Percentiles rank a stretch among this genome's conserved stretches.
phyloP scores from a whole-genome alignment of 2,329 filamentous ascomycete genomes.

The Dactylellina sp. region DNA sequence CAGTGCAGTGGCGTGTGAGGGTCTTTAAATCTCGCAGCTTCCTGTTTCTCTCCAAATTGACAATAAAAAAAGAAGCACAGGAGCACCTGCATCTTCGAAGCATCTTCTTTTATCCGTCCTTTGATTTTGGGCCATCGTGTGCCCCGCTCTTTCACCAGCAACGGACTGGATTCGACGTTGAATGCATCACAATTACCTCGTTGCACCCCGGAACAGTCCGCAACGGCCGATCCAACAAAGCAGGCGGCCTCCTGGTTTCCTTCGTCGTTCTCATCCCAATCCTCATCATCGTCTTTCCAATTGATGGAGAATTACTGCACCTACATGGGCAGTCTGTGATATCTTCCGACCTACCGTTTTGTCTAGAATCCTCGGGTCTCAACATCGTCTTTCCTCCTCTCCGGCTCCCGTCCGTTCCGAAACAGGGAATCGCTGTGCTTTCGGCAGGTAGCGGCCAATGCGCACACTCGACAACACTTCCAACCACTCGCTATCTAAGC shows the following conservation, averaged over 20 bases:
- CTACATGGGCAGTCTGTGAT: background rate
- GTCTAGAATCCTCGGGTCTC: too few species aligned
- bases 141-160: slow-evolving; percentile 32
- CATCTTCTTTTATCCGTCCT: background rate
- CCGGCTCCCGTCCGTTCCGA: slow-evolving; percentile 10
- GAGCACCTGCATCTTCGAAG: too few species aligned
- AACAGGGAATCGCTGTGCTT: slow-evolving; percentile 26
- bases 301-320: slow-evolving; percentile 1
- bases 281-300: background rate
- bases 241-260: too few species aligned
- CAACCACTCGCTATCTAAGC: slow-evolving; percentile 2
- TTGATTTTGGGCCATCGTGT: slow-evolving; percentile 13
- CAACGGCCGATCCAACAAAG: slow-evolving; percentile 15
- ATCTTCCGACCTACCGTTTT: background rate
- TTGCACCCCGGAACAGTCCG: slow-evolving; percentile 37
- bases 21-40: slow-evolving; percentile 19
- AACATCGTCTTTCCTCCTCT: background rate
- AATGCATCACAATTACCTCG: slow-evolving; percentile 44
- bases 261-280: background rate
- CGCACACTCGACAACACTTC: slow-evolving; percentile 21
- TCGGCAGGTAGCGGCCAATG: slow-evolving; percentile 25
- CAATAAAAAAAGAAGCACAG: too few species aligned
- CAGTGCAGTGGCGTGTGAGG: too few species aligned
- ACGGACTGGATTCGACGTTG: background rate
- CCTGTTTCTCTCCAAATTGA: slow-evolving; percentile 15